These are phyloP conservation scores for Penicillium pulvis DNA, from an alignment of 495 filamentous ascomycete genomes.

Conservation along the genomic window DNA sequence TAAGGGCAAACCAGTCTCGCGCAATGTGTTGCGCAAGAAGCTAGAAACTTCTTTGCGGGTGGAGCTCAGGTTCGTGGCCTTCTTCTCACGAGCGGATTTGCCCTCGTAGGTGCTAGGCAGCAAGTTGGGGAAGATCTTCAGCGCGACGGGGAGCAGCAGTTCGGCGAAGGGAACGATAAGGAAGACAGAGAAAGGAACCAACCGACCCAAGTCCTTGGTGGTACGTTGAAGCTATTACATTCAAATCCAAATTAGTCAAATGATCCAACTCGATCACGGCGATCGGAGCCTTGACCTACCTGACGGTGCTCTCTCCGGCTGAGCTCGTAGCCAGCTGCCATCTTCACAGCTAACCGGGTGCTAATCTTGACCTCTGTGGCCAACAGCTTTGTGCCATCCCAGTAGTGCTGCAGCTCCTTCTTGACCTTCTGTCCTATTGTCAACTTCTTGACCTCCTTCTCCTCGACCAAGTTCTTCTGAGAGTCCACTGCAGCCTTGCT, in stretches of 20 bases:
- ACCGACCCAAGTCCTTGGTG: conserved; percentile 85
- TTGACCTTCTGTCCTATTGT: conserved; percentile 91
- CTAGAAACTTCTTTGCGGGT: conserved; percentile 92
- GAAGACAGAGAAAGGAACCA: conserved; percentile 97
- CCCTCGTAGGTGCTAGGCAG: conserved; percentile 97
- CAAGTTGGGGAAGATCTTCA: conserved; percentile 94
- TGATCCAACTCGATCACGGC: background rate
- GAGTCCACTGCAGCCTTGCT: conserved; percentile 47
- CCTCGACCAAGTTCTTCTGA: conserved; percentile 57
- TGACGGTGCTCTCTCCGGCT: conserved; percentile 91
- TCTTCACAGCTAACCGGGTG: conserved; percentile 86
- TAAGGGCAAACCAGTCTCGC: conserved; percentile 88
- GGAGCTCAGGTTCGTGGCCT: conserved; percentile 77
- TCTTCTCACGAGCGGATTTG: conserved; percentile 83
- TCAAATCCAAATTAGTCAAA: conserved; percentile 16
- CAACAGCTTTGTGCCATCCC: conserved; percentile 98
- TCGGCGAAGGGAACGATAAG: conserved; percentile 96
- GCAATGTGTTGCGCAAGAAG: conserved; percentile 87
- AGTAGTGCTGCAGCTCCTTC: conserved; percentile 90
- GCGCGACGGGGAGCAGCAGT: conserved; percentile 86
- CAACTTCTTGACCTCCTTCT: conserved; percentile 81
- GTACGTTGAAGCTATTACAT: conserved; percentile 73
- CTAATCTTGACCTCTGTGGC: conserved; percentile 93
- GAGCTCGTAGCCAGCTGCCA: conserved; percentile 97
- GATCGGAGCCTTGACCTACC: conserved; percentile 35